Conservation (phyloP, 2,329 filamentous ascomycete species). For the Chlorencoelia australis region DNA sequence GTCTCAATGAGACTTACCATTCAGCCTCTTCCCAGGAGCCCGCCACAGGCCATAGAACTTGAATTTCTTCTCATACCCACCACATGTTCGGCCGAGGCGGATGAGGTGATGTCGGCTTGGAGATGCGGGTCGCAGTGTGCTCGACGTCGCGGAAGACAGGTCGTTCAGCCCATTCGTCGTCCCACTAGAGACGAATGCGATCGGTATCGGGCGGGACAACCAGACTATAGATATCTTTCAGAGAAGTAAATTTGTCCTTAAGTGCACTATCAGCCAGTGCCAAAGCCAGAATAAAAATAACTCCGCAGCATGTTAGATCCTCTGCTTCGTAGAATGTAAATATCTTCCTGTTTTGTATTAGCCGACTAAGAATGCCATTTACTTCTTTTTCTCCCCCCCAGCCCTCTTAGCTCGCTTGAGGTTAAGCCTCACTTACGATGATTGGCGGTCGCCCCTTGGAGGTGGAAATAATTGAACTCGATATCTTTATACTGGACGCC, state of each 20-base stretch:
- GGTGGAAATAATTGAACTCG: constrained; percentile 22
- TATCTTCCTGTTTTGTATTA: constrained; percentile 14
- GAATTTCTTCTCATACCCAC: constrained; percentile 17
- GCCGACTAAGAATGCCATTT: constrained; percentile 6
- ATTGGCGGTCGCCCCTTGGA: constrained; percentile 12
- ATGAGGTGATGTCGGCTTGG: constrained; percentile 28
- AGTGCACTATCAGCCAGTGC: constrained; percentile 21
- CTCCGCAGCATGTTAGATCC: constrained; percentile 13
- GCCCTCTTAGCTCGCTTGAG: constrained; percentile 22
- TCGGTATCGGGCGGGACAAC: constrained; percentile 14
- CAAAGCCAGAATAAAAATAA: constrained; percentile 19
- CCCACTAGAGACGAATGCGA: constrained; percentile 17
- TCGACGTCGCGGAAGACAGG: constrained; percentile 20
- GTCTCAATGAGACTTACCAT: constrained; percentile 13
- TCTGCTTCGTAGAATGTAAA: constrained; percentile 21
- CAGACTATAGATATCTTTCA: constrained; percentile 21
- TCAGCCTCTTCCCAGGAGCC: constrained; percentile 21
- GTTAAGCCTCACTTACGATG: constrained; percentile 18
- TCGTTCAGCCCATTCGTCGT: constrained; percentile 14
- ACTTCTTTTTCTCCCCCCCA: constrained; percentile 15
- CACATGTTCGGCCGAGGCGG: constrained; percentile 26
- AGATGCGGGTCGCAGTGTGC: constrained; percentile 11
- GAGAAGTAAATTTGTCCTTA: constrained; percentile 15
- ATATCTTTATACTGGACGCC: constrained; percentile 21
- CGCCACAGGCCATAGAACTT: constrained; percentile 20